A percentile compares a stretch with the other conserved stretches of the same genome.
These are phyloP conservation scores for Linnemannia hyalina DNA, from an alignment of 192 early-diverging fungal species.

Conservation along the genomic window DNA sequence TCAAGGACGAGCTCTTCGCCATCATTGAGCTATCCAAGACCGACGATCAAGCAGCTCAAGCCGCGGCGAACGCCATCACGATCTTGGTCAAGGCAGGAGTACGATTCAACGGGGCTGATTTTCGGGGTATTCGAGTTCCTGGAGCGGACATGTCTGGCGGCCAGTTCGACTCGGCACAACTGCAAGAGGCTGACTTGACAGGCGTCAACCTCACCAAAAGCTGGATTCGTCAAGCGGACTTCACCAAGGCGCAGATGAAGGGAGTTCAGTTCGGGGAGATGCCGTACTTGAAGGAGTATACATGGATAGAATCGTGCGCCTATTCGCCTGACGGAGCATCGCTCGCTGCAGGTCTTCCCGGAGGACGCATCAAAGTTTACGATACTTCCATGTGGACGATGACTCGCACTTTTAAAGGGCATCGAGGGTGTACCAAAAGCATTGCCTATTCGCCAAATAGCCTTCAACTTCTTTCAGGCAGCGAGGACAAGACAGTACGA, in stretches of 20 bases:
- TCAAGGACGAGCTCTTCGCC: slow-evolving; percentile 11
- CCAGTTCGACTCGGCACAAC: slow-evolving; percentile 14
- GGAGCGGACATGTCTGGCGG: slow-evolving; percentile 15
- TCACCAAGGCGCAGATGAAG: slow-evolving; percentile 1
- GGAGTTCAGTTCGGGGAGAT: slow-evolving; percentile 10
- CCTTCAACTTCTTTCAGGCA: neutral
- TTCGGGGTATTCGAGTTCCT: slow-evolving; percentile 12
- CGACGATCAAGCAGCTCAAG: neutral
- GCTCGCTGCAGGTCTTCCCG: slow-evolving; percentile 3
- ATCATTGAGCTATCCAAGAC: slow-evolving; percentile 16
- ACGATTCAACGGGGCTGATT: slow-evolving; percentile 1
- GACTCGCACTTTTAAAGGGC: neutral
- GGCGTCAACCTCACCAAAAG: neutral
- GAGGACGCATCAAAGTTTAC: neutral
- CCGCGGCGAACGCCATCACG: slow-evolving; percentile 22
- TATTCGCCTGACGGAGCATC: neutral
- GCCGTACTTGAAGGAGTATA: neutral
- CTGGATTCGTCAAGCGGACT: slow-evolving; percentile 9
- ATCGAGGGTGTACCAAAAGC: neutral
- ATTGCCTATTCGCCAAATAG: neutral
- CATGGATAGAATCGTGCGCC: neutral
- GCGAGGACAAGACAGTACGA: neutral
- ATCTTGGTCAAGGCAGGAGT: slow-evolving; percentile 10
- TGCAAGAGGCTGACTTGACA: slow-evolving; percentile 6
- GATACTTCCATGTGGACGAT: neutral